A percentile compares a stretch with the other conserved stretches of the same genome.
phyloP scores from a whole-genome alignment of 2,329 filamentous ascomycete genomes.

The Cladophialophora chaetospira region DNA sequence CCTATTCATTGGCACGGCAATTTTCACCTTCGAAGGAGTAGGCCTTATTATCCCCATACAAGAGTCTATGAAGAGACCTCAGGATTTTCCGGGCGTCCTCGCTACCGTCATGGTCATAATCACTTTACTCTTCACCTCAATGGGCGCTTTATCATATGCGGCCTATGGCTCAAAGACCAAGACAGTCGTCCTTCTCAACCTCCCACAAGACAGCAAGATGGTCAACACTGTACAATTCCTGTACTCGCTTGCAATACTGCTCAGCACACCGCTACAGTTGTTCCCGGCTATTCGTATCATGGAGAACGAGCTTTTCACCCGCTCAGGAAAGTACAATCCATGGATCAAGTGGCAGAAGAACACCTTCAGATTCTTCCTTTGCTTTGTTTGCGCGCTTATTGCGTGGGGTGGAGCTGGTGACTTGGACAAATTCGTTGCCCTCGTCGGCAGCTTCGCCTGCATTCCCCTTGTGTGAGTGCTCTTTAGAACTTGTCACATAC shows the following conservation, averaged over 20 bases:
- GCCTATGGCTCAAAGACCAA: slow-evolving; percentile 94
- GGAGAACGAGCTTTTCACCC: slow-evolving; percentile 89
- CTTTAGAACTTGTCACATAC: neutral
- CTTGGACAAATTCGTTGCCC: slow-evolving; percentile 93
- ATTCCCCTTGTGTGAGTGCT: slow-evolving; percentile 68
- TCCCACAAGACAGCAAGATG: slow-evolving; percentile 91
- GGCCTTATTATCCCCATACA: slow-evolving; percentile 98
- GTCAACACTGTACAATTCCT: slow-evolving; percentile 96
- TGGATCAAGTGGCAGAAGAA: slow-evolving; percentile 99
- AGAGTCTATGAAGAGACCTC: slow-evolving; percentile 89
- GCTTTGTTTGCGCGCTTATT: slow-evolving; percentile 79
- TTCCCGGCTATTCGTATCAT: slow-evolving; percentile 97
- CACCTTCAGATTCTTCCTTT: slow-evolving; percentile 88
- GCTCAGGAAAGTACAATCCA: slow-evolving; percentile 95
- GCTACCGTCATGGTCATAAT: slow-evolving; percentile 93
- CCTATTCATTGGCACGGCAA: slow-evolving; percentile 95
- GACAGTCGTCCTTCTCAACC: slow-evolving; percentile 92
- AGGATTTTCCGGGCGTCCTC: slow-evolving; percentile 87
- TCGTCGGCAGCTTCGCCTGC: slow-evolving; percentile 96
- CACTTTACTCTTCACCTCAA: slow-evolving; percentile 83
- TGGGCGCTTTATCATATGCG: slow-evolving; percentile 91
- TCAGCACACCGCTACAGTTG: slow-evolving; percentile 93
- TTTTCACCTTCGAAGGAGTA: slow-evolving; percentile 98
- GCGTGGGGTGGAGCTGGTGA: slow-evolving; percentile 92
- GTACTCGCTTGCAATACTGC: slow-evolving; percentile 94